Evolutionary conservation across 192 early-diverging fungal species (phyloP).

Genomic region (Umbelopsis vinacea): DNA sequence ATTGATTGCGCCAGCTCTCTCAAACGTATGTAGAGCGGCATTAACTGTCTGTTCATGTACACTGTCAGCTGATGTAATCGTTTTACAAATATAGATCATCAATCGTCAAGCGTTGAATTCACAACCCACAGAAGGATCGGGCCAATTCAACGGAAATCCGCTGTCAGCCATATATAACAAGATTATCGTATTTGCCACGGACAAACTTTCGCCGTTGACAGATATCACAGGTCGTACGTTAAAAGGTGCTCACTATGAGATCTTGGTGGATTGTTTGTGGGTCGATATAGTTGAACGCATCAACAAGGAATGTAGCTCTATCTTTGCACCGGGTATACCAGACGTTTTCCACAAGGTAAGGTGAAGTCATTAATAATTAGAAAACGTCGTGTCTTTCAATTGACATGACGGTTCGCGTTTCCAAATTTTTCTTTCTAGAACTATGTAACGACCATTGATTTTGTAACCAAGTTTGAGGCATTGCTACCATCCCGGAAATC

Average conservation of each 20-base stretch:
- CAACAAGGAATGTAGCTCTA: constrained; percentile 48
- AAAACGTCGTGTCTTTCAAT: no score
- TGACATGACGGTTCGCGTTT: no score
- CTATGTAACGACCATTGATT: constrained; percentile 59
- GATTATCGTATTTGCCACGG: constrained; percentile 57
- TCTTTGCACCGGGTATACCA: constrained; percentile 68
- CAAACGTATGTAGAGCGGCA: constrained; percentile 44
- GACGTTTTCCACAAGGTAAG: constrained; percentile 71
- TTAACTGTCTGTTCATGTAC: not conserved
- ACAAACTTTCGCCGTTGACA: constrained; percentile 53
- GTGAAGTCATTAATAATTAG: not conserved
- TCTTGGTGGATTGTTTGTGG: constrained; percentile 69
- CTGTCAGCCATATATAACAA: constrained; percentile 60
- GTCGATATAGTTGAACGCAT: constrained; percentile 51
- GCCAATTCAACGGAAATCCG: constrained; percentile 28
- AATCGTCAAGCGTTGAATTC: not conserved
- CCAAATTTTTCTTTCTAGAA: constrained; percentile 38
- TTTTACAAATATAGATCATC: not conserved
- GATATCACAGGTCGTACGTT: constrained; percentile 60
- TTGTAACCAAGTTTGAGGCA: constrained; percentile 55
- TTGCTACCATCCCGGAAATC: constrained; percentile 48
- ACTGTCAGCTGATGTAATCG: not conserved
- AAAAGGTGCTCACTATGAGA: constrained; percentile 64
- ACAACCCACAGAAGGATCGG: not conserved
- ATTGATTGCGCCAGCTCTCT: constrained; percentile 56